Evolutionary conservation across 805 yeast genomes (phyloP), one percentile per base, ranked within the genome.

Genomic region (Wickerhamiella nectarea): DNA sequence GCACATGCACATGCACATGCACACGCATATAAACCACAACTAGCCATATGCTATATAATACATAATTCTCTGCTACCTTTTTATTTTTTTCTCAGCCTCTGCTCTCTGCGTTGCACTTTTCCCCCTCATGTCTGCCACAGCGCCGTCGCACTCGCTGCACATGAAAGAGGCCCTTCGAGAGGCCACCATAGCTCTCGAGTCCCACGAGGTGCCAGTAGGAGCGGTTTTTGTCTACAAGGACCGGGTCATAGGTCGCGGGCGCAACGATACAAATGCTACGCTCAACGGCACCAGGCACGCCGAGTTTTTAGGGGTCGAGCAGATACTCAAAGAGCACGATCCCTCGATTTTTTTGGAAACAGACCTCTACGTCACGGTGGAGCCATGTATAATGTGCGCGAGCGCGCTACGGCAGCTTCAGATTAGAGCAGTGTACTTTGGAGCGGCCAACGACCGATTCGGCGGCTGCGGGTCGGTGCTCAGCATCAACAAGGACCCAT

Each of bases 301-400:
- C 1, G 98, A 89, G 59, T 80, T 91, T 52, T 69, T 80, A 46
- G 95, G 89, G 0, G 78, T 85, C 12, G 76, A 76, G 36, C 58
- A 62, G 22, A 71, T 80, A 7, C 58, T 70, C 29, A 50, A 56
- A 4, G 55, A 61, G 25, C 58, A 60, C 36, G 56, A 65, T 4
- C 48, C 55, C 0, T 34, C 46, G 4, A 49, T 61, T 8, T 74
- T 84, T 53, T 54, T 60, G 31, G 72, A 77, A 20, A 67, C 82
- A 3, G 76, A 75, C 24, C 67, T 91, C 6, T 89, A 86, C 59
- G 98, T 91, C 20, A 86, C 97, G 0, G 96, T 91, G 0, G 98
- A 91, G 61, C 98, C 98, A 0, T 91, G 98, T 58, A 80, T 91
- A 6, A 91, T 91, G 98, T 91, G 98, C 65, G 97, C 95, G 0